Conservation (phyloP, 164 flowering plant genomes). For the Nelumbo lutea region DNA sequence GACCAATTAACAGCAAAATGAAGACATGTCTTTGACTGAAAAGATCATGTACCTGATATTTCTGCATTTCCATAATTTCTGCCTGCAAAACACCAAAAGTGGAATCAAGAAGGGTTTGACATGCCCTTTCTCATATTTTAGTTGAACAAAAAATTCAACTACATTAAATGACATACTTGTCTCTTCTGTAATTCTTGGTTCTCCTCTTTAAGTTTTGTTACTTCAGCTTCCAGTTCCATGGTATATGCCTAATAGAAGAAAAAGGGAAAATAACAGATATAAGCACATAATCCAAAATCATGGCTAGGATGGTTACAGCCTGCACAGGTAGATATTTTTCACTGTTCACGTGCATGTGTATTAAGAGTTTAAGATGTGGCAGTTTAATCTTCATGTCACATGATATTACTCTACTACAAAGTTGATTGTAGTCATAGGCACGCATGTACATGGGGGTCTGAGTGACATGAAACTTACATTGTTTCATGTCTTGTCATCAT, state of each 20-base stretch:
- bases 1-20: too few species aligned
- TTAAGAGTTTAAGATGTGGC: background rate
- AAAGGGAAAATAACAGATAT: constrained; percentile 1
- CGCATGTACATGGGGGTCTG: background rate
- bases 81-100: constrained; percentile 43
- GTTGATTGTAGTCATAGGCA: too few species aligned
- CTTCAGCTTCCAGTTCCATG: constrained; percentile 89
- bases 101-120: constrained; percentile 2
- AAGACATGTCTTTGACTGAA: background rate
- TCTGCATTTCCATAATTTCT: constrained; percentile 63
- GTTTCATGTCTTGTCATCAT: background rate
- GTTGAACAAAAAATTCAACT: background rate
- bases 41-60: constrained; percentile 56
- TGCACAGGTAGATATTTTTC: background rate
- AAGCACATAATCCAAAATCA: background rate
- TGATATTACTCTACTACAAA: too few species aligned
- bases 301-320: background rate
- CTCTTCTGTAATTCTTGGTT: constrained; percentile 62
- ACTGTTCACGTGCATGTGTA: background rate
- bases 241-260: constrained; percentile 71
- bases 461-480: background rate
- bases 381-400: background rate
- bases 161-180: constrained; percentile 40
- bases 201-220: constrained; percentile 81
- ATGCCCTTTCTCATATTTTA: background rate